Percentiles rank a stretch among this genome's conserved stretches.
Conservation (phyloP, 306 rosid genomes). For the Sophora flavescens region DNA sequence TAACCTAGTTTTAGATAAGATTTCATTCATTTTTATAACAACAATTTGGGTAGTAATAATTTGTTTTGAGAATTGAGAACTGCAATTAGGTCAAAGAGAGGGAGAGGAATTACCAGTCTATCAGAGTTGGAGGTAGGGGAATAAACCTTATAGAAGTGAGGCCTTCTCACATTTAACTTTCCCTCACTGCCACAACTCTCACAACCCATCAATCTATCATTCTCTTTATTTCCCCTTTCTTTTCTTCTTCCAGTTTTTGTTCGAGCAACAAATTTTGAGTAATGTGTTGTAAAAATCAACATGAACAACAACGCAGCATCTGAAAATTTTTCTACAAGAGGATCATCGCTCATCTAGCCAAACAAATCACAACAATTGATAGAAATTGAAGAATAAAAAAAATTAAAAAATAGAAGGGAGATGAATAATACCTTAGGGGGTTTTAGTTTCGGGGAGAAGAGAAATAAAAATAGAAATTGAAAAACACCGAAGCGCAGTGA, state of each 20-base stretch:
- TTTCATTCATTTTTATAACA: slow-evolving; percentile 11
- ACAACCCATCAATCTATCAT: slow-evolving; percentile 52
- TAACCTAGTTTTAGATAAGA: not conserved
- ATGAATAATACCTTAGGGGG: slow-evolving; percentile 6
- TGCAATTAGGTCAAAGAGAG: slow-evolving; percentile 39
- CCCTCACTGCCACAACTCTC: slow-evolving; percentile 47
- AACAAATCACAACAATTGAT: slow-evolving; percentile 16
- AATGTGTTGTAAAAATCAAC: slow-evolving; percentile 35
- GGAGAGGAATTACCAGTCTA: slow-evolving; percentile 59
- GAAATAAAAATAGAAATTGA: not conserved
- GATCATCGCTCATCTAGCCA: slow-evolving; percentile 14
- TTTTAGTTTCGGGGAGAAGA: not conserved
- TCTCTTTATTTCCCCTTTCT: too few species aligned
- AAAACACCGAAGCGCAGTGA: not conserved
- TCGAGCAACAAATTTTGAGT: slow-evolving; percentile 13
- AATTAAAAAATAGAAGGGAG: not conserved
- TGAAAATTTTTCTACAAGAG: too few species aligned
- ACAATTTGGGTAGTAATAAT: not conserved
- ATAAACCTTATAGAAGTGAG: slow-evolving; percentile 77
- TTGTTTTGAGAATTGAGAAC: not conserved
- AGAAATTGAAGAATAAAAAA: not conserved
- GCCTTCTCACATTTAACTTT: slow-evolving; percentile 64
- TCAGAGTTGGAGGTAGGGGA: slow-evolving; percentile 67
- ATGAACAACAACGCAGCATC: too few species aligned
- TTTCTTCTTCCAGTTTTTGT: too few species aligned